Evolutionary conservation across 1,284 basidiomycete genomes (phyloP), one percentile per base, ranked within the genome.

Genomic region (Malassezia equina): DNA sequence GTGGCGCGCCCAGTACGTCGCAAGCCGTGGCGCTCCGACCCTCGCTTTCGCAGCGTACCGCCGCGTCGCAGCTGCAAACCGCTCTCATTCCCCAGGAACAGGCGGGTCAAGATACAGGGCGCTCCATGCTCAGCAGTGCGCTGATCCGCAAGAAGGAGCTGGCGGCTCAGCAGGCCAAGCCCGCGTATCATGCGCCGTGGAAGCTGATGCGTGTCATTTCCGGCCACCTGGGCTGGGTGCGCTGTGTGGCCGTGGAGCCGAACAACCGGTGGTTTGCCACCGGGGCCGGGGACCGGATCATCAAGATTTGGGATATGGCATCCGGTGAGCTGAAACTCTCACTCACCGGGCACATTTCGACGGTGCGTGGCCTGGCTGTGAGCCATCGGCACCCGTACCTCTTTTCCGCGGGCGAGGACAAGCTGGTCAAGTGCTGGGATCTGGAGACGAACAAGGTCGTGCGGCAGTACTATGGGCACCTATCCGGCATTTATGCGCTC

Each of bases 341-440:
- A 40, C 78, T 99, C 64, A 99, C 94, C 3, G 93, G 94, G 7
- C 93, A 99, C 75, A 98, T 98, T 52, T 91, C 88, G 27, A 94
- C 93, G 1, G 90, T 99, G 21, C 82, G 94, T 39, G 93, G 93
- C 0, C 77, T 99, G 43, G 93, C 90, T 4, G 88, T 98, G 19
- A 91, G 88, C 1, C 78, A 85, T 7, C 79, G 93, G 54, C 93
- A 96, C 77, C 94, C 93, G 1, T 98, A 99, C 76, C 78, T 99
- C 24, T 99, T 99, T 75, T 94, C 90, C 7, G 90, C 87, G 58
- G 90, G 88, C 50, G 93, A 99, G 77, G 93, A 99, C 77, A 96
- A 96, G 82, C 86, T 94, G 88, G 91, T 99, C 42, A 98, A 96
- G 79, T 98, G 94, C 71, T 98, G 94, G 94, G 93, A 99, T 73